phyloP scores from a whole-genome alignment of 305 asterid genomes.

The Fraxinus nigra region DNA sequence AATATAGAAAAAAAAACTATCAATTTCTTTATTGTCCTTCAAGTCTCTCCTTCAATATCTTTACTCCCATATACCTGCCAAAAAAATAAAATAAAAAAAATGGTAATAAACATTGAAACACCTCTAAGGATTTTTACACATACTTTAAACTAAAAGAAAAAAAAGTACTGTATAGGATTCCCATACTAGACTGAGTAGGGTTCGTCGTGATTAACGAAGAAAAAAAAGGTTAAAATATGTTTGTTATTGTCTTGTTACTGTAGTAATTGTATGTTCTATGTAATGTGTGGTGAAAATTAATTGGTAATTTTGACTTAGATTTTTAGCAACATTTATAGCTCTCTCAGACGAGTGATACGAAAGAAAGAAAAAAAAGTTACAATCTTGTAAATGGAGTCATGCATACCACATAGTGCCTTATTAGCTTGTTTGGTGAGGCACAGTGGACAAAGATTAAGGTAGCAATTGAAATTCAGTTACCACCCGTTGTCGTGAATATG shows the following conservation, averaged over 20 bases:
- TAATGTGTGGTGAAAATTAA: not conserved
- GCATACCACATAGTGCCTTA: not conserved
- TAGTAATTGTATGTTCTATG: not conserved
- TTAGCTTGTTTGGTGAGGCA: not conserved
- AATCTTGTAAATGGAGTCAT: not conserved
- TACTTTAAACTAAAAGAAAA: not conserved
- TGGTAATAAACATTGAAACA: not conserved
- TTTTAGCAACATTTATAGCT: not conserved
- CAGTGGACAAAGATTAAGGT: not conserved
- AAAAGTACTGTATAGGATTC: not conserved
- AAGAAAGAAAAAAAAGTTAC: too few relatives aligned
- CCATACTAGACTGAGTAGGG: not conserved
- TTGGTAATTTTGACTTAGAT: not conserved
- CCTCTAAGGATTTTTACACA: not conserved
- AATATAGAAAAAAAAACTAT: not conserved
- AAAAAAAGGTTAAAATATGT: not conserved
- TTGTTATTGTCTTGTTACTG: not conserved
- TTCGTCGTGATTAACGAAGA: not conserved
- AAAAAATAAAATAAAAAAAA: not conserved
- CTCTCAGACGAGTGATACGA: not conserved
- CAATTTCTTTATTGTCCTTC: slow-evolving; percentile 18
- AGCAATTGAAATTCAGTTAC: not conserved
- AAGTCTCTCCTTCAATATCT: slow-evolving; percentile 49
- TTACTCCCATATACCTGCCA: slow-evolving; percentile 75
- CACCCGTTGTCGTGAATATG: not conserved